Evolutionary conservation across 768 basidiomycete genomes (phyloP), one percentile per base, ranked within the genome.

Genomic region (Leucosporidium creatinivorum): DNA sequence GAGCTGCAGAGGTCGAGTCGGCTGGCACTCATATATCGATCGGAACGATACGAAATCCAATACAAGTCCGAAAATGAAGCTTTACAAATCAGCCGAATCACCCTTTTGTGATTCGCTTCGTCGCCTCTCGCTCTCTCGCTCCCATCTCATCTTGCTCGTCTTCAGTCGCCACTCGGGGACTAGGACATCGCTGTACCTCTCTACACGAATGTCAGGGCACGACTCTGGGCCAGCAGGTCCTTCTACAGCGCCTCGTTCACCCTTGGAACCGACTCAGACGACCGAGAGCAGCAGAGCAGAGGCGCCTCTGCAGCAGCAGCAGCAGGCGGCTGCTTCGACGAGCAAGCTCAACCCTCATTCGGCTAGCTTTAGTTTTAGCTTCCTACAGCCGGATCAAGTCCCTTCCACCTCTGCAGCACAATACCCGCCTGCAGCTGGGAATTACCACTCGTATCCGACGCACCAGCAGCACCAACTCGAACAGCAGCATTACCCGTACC

Each of bases 311-410:
- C 33, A 33, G 33, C 33, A 33, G 5, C 33, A 33, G 33, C n/a
- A 23, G n/a, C n/a, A 26, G 51, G n/a, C 51, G 9, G 23, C 51
- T 5, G n/a, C n/a, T 17, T 26, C 51, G 51, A 23, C 23, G 51
- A 52, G n/a, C 51, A 57, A 57, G 21, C 56, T 57, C 31, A 57
- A 57, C 19, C 56, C 56, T 31, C 56, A 57, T 12, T 57, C 56
- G 9, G 56, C 56, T 6, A 44, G 39, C 39, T 44, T 44, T 23
- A 4, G 23, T 31, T 57, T 57, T 23, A 36, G 26, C 8, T 54
- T 54, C 19, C 28, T 54, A 25, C 52, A 54, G 8, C 26, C 52
- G 28, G 52, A 54, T 54, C 26, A 54, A 54, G 52, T 54, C 25
- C 26, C 26, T 30, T 26, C 52, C 26, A 26, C 52, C 26, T 54